phyloP scores from a whole-genome alignment of 2,329 filamentous ascomycete genomes.

The Xylaria sp. region DNA sequence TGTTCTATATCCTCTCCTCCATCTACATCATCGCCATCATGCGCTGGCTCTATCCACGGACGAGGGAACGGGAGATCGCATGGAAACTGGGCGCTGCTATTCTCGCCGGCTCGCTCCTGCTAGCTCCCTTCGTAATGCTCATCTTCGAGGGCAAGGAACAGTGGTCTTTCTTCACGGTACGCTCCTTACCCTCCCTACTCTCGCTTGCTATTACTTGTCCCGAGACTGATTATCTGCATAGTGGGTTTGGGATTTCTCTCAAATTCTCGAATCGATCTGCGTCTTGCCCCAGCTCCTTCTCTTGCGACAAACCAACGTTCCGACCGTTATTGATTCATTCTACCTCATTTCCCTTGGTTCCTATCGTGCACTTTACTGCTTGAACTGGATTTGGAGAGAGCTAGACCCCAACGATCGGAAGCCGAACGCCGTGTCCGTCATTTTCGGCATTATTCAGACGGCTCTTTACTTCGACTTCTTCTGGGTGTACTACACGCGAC shows the following conservation, averaged over 20 bases:
- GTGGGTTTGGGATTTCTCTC: constrained; percentile 88
- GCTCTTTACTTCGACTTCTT: constrained; percentile 92
- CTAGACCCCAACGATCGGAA: constrained; percentile 67
- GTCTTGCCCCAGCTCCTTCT: constrained; percentile 91
- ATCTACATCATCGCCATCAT: constrained; percentile 90
- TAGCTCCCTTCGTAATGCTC: constrained; percentile 78
- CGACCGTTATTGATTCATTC: constrained; percentile 96
- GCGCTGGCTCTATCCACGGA: constrained; percentile 86
- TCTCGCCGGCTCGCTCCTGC: constrained; percentile 70
- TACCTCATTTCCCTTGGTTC: constrained; percentile 89
- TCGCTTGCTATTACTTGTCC: not conserved
- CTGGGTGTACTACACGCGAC: constrained; percentile 95
- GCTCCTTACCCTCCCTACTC: constrained; percentile 39
- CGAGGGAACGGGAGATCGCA: constrained; percentile 89
- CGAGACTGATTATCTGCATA: constrained; percentile 51
- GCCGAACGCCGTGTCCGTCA: constrained; percentile 78
- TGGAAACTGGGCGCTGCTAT: constrained; percentile 87
- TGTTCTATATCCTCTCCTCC: constrained; percentile 86
- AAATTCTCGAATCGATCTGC: constrained; percentile 90
- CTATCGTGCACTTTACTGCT: constrained; percentile 88
- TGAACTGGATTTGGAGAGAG: constrained; percentile 86
- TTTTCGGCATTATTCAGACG: constrained; percentile 91
- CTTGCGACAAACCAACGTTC: constrained; percentile 92
- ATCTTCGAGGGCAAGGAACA: constrained; percentile 66
- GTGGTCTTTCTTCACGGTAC: constrained; percentile 64